Base-by-base conservation (phyloP, 2,329 filamentous ascomycete genomes). In the Talaromyces funiculosus region DNA sequence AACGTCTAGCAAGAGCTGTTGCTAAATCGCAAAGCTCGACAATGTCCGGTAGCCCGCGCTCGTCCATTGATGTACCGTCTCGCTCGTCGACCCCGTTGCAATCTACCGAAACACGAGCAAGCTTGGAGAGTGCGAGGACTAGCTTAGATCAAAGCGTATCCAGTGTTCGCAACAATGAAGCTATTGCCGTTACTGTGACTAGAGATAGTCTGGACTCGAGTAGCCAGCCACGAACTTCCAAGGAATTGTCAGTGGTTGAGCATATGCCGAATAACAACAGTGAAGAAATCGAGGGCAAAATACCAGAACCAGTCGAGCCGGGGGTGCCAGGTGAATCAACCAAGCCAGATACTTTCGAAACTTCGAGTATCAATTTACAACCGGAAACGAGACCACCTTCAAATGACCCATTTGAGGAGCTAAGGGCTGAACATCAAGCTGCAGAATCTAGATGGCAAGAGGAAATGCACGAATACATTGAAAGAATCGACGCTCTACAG, bases 401-500 rank as follows among this genome's bases (percentile, higher is more conserved):
- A 24, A 31, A 57, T n/a, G 24, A 29, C 22, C 26, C 37, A 20
- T 74, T 85, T 42, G 69, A 77, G 5, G 75, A 79, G 45, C 72
- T 85, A 63, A 78, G 78, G 68, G 69, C 80, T 68, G 76, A 81
- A 57, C 76, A 84, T 51, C 77, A 80, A 53, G 74, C 77, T 31
- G 79, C 79, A 0, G 78, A 85, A 61, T 75, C 76, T 35, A 83
- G 86, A 63, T 85, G 90, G 65, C 88, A 93, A 61, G 90, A 94
- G 67, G 94, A 97, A 71, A 82, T 92, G 42, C 86, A 94, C 68
- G 83, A 83, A 53, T 90, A 96, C 64, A 83, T 93, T 6, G 94
- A 99, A 75, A 86, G 89, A 37, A 94, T 97, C 59, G 94, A 99
- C 77, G 89, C 92, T 3, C 78, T 99, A 1, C 90, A 97, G 72